Evolutionary conservation across 805 yeast genomes (phyloP).

Genomic region (Nakazawaea peltata): DNA sequence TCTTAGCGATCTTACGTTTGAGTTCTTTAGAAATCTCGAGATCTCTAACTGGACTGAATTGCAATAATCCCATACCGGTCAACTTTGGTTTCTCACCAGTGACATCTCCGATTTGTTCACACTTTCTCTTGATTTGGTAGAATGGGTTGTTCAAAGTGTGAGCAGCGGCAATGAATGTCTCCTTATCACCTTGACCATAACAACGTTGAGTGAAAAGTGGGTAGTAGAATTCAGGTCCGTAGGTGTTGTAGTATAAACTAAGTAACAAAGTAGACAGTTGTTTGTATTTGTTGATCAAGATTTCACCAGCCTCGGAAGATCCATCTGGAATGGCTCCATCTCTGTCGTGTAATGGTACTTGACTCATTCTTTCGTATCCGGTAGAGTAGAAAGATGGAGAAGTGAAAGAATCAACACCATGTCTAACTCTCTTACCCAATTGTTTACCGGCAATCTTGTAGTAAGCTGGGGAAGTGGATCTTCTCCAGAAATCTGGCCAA

Average conservation of each 20-base stretch:
- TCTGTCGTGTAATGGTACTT: constrained; percentile 49
- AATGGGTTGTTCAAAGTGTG: constrained; percentile 38
- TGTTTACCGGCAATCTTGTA: constrained; percentile 51
- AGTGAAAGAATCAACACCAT: constrained; percentile 21
- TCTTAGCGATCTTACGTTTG: constrained; percentile 3
- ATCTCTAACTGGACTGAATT: constrained; percentile 9
- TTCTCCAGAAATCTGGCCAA: constrained; percentile 83
- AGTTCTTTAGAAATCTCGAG: constrained; percentile 3
- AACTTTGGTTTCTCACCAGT: constrained; percentile 18
- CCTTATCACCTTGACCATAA: constrained; percentile 79
- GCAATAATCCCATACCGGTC: constrained; percentile 9
- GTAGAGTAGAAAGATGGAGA: constrained; percentile 11
- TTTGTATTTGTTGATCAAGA: constrained; percentile 49
- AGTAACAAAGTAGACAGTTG: constrained; percentile 54
- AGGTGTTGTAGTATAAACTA: constrained; percentile 55
- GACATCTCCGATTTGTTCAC: constrained; percentile 40
- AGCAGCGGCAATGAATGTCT: constrained; percentile 68
- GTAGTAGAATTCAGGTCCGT: constrained; percentile 62
- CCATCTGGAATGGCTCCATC: constrained; percentile 61
- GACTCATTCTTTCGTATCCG: constrained; percentile 9
- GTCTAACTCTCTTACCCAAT: constrained; percentile 27
- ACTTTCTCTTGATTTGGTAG: constrained; percentile 49
- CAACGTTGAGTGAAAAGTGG: constrained; percentile 63
- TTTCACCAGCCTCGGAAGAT: constrained; percentile 64
- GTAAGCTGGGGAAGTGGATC: constrained; percentile 65